Percentiles rank a stretch among this genome's conserved stretches.
phyloP scores from a whole-genome alignment of 768 basidiomycete species.

The Naematelia aurantialba region DNA sequence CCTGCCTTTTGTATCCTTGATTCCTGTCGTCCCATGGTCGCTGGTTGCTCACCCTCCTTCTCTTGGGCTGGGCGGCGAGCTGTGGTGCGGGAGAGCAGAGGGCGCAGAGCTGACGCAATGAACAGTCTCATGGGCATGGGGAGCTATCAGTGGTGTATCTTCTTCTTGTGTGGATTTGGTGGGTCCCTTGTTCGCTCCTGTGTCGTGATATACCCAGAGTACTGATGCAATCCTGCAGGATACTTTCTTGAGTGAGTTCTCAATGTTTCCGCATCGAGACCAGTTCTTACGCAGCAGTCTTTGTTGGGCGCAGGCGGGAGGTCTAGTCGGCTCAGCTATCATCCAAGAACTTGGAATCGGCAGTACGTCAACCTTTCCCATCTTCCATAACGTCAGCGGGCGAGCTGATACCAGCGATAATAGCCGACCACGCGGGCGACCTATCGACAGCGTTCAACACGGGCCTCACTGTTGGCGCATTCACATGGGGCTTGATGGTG shows the following conservation, averaged over 20 bases:
- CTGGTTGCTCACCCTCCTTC: no score
- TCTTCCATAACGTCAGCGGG: no score
- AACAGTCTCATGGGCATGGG: constrained; percentile 42
- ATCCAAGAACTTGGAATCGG: constrained; percentile 43
- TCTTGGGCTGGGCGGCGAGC: no score
- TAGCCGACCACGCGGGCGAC: constrained; percentile 26
- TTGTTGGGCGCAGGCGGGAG: constrained; percentile 48
- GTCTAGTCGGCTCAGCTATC: constrained; percentile 38
- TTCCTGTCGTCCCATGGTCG: no score
- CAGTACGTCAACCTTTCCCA: constrained; percentile 12
- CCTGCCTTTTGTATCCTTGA: no score
- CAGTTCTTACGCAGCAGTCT: no score
- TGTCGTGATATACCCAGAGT: no score
- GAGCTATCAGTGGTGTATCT: constrained; percentile 48
- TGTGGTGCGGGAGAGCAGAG: no score
- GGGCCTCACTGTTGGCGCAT: constrained; percentile 46
- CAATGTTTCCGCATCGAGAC: no score
- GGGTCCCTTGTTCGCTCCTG: constrained; percentile 46
- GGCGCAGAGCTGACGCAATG: background rate
- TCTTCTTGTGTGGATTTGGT: constrained; percentile 50
- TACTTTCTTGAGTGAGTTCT: background rate
- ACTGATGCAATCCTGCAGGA: no score
- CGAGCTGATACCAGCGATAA: background rate
- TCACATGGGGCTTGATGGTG: constrained; percentile 46
- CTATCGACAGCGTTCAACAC: constrained; percentile 45